Base-by-base conservation (phyloP, 2,329 filamentous ascomycete genomes). In the Aspergillus uvarum region DNA sequence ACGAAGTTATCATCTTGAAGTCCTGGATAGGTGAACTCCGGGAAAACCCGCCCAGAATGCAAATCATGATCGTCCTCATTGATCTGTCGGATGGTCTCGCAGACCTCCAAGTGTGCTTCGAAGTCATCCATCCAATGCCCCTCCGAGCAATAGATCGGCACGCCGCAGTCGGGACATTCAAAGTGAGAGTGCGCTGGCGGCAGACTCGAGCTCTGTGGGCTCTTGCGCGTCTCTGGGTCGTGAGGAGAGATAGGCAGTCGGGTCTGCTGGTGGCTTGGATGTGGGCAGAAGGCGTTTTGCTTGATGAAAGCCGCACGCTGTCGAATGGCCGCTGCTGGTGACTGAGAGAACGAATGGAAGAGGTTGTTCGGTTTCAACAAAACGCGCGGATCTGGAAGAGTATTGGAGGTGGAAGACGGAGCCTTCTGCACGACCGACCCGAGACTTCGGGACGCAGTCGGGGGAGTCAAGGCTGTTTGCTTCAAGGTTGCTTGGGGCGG, bases 41-140 rank as follows among this genome's bases (percentile, higher is more conserved):
- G 89, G 77, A 99, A 99, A 76, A 92, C 89, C 29, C 95, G 86
- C 3, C 95, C 95, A 19, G 92, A 96, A 54, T 90, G 84, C 66
- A 99, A 79, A 75, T 99, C 95, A 72, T 99, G 96, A 68, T 99
- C 95, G 72, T 99, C 95, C 79, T 99, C 95, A 68, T 99, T 99
- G 77, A 96, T 94, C 77, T 98, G 89, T 65, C 89, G 84, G 59
- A 99, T 80, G 0, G 90, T 90, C 70, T 99, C 94, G 76, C 95
- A 99, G 38, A 99, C 88, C 72, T 97, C 86, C 62, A 99, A 76
- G 76, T 99, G 95, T 19, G 88, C 85, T 77, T 98, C 94, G 72
- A 96, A 99, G 75, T 98, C 92, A 68, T 96, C 92, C 73, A 90
- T 92, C 90, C 94, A 98, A 75, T 99, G 95, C 67, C 92, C 89